Evolutionary conservation across 129 eudicot species (phyloP).

Genomic region (Helichrysum umbraculigerum): DNA sequence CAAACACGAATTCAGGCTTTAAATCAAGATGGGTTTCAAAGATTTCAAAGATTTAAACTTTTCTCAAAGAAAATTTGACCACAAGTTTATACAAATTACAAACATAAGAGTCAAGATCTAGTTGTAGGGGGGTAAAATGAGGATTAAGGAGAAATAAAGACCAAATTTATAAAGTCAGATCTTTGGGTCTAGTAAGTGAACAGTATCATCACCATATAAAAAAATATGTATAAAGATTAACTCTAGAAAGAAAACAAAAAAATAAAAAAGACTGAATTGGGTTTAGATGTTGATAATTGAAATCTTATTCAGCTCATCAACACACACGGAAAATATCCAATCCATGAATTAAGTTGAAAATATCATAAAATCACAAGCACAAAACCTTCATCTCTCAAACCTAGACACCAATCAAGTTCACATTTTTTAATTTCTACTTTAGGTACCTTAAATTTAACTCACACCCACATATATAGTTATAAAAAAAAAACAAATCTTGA

Average conservation of each 20-base stretch:
- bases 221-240: neutral
- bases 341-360: constrained; percentile 14
- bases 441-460: neutral
- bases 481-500: neutral
- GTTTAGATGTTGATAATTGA: neutral
- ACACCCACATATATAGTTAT: neutral
- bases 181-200: constrained; percentile 36
- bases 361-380: constrained; percentile 31
- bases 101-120: constrained; percentile 13
- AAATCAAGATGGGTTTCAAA: constrained; percentile 31
- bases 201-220: constrained; percentile 31
- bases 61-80: constrained; percentile 7
- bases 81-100: neutral
- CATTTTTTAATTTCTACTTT: neutral
- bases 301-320: neutral
- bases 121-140: neutral
- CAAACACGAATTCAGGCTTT: constrained; percentile 25
- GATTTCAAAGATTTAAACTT: constrained; percentile 25
- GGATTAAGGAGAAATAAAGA: constrained; percentile 6
- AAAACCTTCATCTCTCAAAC: constrained; percentile 5
- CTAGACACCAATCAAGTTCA: neutral
- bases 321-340: neutral
- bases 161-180: constrained; percentile 25
- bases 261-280: neutral
- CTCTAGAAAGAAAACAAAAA: neutral